Conservation (phyloP, 2,329 filamentous ascomycete genomes). For the Cordyceps pruinosa region DNA sequence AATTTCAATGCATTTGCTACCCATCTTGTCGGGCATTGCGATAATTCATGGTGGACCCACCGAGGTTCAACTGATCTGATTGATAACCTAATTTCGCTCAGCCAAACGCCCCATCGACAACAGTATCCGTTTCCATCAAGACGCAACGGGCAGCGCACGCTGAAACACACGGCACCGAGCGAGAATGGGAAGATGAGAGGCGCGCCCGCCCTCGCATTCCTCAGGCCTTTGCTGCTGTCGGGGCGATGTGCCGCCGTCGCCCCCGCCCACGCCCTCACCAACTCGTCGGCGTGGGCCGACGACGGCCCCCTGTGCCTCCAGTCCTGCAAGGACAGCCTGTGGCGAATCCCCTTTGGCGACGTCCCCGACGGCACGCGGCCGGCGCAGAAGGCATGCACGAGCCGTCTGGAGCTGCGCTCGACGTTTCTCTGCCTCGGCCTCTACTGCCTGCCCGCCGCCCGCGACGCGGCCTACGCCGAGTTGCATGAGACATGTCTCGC, state of each 20-base stretch:
- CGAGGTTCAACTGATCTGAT: not conserved
- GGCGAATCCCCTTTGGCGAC: conserved; percentile 26
- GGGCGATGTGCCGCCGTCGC: not conserved
- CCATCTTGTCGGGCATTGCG: not conserved
- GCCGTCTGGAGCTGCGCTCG: conserved; percentile 23
- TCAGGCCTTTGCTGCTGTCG: not conserved
- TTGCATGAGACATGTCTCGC: conserved; percentile 31
- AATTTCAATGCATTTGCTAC: not conserved
- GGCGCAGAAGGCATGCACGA: conserved; percentile 24
- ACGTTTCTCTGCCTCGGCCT: conserved; percentile 32
- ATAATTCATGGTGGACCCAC: not conserved
- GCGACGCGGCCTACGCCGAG: conserved; percentile 18
- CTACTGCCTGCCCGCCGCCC: conserved; percentile 26
- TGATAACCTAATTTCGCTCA: not conserved
- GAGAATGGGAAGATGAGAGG: conserved; percentile 2
- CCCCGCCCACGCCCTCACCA: not conserved
- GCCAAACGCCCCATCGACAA: not conserved
- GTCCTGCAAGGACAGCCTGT: conserved; percentile 26
- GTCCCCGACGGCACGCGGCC: conserved; percentile 21
- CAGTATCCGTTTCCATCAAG: not conserved
- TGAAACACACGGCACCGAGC: not conserved
- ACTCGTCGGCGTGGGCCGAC: not conserved
- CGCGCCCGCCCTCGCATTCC: not conserved
- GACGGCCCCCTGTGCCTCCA: conserved; percentile 22
- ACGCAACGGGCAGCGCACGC: not conserved